Conservation (phyloP, 1,284 basidiomycete species). For the Salmacisia buchloeana region DNA sequence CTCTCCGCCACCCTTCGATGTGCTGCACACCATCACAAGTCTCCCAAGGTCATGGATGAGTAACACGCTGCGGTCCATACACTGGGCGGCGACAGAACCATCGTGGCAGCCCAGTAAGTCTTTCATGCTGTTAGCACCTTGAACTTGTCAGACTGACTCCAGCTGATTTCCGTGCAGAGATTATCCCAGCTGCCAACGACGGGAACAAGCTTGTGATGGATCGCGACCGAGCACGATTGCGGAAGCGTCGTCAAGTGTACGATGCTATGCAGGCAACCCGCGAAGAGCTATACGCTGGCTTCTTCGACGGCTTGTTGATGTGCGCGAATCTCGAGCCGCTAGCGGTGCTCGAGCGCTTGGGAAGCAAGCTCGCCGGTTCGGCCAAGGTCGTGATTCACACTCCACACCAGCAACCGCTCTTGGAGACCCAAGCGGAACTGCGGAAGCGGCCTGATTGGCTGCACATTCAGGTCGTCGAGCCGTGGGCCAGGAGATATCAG, state of each 20-base stretch:
- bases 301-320: conserved; percentile 61
- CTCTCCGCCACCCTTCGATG: conserved; percentile 84
- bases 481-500: conserved; percentile 86
- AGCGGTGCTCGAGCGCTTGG: conserved; percentile 70
- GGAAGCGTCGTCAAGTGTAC: conserved; percentile 65
- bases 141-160: neutral
- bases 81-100: conserved; percentile 63
- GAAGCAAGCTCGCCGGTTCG: conserved; percentile 75
- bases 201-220: conserved; percentile 57
- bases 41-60: conserved; percentile 55
- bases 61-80: conserved; percentile 65
- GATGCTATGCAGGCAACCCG: conserved; percentile 57
- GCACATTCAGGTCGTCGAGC: conserved; percentile 75
- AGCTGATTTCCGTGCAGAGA: neutral
- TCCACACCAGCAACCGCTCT: conserved; percentile 65
- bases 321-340: conserved; percentile 80
- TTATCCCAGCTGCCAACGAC: neutral
- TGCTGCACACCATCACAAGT: conserved; percentile 70
- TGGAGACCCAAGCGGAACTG: conserved; percentile 70
- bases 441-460: conserved; percentile 66
- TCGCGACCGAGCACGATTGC: conserved; percentile 63
- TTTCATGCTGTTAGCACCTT: neutral
- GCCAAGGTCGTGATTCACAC: conserved; percentile 80
- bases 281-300: conserved; percentile 61
- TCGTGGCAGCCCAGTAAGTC: conserved; percentile 63